Base-by-base conservation (phyloP, 1,139 yeast genomes). In the Taphrina deformans region DNA sequence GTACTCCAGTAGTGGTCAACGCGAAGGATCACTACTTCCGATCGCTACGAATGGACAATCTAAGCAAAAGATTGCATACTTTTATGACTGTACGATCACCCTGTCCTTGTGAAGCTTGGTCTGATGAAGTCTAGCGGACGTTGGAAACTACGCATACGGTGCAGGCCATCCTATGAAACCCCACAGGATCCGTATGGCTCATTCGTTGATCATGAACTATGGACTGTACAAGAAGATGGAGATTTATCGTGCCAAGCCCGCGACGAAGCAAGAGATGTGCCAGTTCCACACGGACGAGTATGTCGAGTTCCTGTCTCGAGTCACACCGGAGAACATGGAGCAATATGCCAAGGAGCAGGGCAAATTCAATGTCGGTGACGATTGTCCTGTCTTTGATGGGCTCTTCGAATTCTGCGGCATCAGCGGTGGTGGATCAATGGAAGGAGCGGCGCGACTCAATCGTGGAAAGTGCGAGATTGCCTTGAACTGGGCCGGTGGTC, bases 131-230 rank as follows among this genome's bases (percentile, higher is more conserved):
- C 6, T 16, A 67, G 83, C 96, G 50, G 98, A 93, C 75, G 96
- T 93, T 61, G 98, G 98, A 41, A 93, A 93, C 78, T 93, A 92
- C 76, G 96, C 97, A 55, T 93, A 93, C 75, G 98, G 98, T 67
- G 95, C 97, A 9, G 97, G 97, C 31, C 99, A 93, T 81, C 97
- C 97, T 58, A 92, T 92, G 98, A 92, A 92, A 74, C 98, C 98
- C 29, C 97, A 92, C 75, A 85, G 98, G 75, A 92, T 92, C 79
- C 87, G 98, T 84, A 92, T 92, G 98, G 96, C 97, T 23, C 60
- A 61, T 27, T 26, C 55, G 24, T 62, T 93, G 73, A 89, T 93
- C 72, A 93, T 93, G 98, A 93, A 93, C 79, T 93, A 93, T 75
- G 99, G 98, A 1, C 82, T 93, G 67, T 92, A 93, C 79, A 90